A percentile compares a stretch with the other conserved stretches of the same genome.
These are phyloP conservation scores for Pseudozyma sp. DNA, from an alignment of 1,284 basidiomycete species.

Conservation along the genomic window DNA sequence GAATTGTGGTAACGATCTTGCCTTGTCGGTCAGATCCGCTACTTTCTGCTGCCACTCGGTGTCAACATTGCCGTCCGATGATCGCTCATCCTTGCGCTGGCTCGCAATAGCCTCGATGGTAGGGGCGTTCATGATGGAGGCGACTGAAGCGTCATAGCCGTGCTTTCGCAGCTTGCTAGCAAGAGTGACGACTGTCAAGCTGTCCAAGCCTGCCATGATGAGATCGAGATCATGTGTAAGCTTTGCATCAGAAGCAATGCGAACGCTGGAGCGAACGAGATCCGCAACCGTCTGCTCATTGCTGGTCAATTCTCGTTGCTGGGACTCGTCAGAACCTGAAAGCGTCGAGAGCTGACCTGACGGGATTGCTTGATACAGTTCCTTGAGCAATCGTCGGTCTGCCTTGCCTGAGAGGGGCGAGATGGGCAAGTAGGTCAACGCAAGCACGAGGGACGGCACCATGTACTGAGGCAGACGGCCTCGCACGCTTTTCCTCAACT, in stretches of 20 bases:
- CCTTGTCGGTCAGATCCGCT: conserved; percentile 18
- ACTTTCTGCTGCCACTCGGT: conserved; percentile 16
- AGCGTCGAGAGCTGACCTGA: conserved; percentile 4
- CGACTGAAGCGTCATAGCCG: conserved; percentile 34
- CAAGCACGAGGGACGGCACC: conserved; percentile 57
- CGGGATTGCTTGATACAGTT: conserved; percentile 35
- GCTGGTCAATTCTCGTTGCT: conserved; percentile 22
- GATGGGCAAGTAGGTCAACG: conserved; percentile 51
- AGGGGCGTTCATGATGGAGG: conserved; percentile 46
- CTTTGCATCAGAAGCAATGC: conserved; percentile 16
- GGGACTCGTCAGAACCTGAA: conserved; percentile 3
- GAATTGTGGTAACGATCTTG: conserved; percentile 13
- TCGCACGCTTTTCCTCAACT: conserved; percentile 34
- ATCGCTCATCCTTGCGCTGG: background rate
- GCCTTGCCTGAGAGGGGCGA: conserved; percentile 61
- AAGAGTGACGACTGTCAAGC: conserved; percentile 58
- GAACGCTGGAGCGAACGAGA: conserved; percentile 17
- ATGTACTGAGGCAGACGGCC: conserved; percentile 56
- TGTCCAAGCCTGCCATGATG: conserved; percentile 61
- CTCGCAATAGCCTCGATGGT: conserved; percentile 51
- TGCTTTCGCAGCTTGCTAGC: conserved; percentile 44
- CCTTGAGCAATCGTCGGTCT: conserved; percentile 43
- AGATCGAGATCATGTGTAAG: conserved; percentile 36
- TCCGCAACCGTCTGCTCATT: conserved; percentile 40
- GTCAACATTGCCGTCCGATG: background rate